phyloP scores from a whole-genome alignment of 1,284 basidiomycete genomes.

The Anthracocystis panici-leucophaei region DNA sequence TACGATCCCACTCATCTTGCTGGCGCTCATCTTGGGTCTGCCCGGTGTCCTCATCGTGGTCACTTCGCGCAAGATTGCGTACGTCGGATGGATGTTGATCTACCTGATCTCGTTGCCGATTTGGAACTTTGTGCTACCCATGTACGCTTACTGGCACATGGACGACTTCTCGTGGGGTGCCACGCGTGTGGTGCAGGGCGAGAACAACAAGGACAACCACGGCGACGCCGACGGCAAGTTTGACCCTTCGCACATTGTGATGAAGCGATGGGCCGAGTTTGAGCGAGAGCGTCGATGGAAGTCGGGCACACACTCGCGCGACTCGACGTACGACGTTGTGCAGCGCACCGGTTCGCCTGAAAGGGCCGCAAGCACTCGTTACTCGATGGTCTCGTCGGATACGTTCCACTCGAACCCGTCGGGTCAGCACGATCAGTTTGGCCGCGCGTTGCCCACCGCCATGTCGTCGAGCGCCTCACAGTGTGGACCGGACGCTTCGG shows the following conservation, averaged over 20 bases:
- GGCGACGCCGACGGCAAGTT: constrained; percentile 80
- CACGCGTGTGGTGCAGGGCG: constrained; percentile 69
- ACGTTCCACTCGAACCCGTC: constrained; percentile 60
- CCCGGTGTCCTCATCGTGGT: constrained; percentile 72
- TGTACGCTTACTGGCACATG: constrained; percentile 71
- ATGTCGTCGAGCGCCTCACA: constrained; percentile 32
- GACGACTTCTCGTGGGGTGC: constrained; percentile 71
- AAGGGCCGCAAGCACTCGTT: constrained; percentile 59
- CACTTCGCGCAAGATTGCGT: constrained; percentile 70
- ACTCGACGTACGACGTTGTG: constrained; percentile 77
- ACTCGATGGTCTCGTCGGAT: constrained; percentile 59
- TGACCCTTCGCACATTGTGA: constrained; percentile 93
- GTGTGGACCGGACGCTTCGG: constrained; percentile 41
- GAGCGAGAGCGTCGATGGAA: constrained; percentile 95
- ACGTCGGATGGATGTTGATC: constrained; percentile 72
- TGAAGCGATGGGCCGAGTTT: constrained; percentile 99
- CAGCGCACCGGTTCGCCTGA: constrained; percentile 60
- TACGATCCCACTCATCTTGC: constrained; percentile 64
- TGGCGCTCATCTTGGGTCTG: constrained; percentile 72
- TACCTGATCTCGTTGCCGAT: constrained; percentile 71
- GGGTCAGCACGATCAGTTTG: constrained; percentile 48
- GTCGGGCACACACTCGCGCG: constrained; percentile 83
- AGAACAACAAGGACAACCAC: constrained; percentile 65
- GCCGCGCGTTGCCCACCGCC: constrained; percentile 39
- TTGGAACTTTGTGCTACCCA: constrained; percentile 71